Evolutionary conservation across 495 filamentous ascomycete species (phyloP).

Genomic region (Lindgomyces ingoldianus): DNA sequence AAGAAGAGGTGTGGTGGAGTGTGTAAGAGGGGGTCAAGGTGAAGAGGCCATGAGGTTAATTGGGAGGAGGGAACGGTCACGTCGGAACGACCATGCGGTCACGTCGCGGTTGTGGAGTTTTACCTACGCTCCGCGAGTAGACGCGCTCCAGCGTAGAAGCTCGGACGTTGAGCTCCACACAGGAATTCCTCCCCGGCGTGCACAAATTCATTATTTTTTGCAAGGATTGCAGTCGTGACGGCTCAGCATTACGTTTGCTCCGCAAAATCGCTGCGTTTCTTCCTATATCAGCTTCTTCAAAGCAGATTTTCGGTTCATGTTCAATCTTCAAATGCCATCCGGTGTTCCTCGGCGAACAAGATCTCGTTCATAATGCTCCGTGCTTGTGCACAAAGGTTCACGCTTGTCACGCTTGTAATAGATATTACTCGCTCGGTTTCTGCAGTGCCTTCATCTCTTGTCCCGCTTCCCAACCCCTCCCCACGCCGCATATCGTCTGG

Average conservation of each 20-base stretch:
- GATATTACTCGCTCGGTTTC: conserved; percentile 28
- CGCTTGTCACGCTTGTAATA: conserved; percentile 1
- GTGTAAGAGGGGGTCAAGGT: conserved; percentile 17
- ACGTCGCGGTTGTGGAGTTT: conserved; percentile 7
- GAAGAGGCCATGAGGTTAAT: conserved; percentile 36
- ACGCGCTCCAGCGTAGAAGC: conserved; percentile 9
- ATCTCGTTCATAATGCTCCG: conserved; percentile 7
- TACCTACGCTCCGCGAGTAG: background rate
- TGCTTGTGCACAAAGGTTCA: conserved; percentile 24
- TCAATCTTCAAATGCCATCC: background rate
- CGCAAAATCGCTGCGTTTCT: background rate
- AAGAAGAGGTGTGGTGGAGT: conserved; percentile 8
- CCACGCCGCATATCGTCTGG: conserved; percentile 15
- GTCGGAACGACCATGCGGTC: conserved; percentile 23
- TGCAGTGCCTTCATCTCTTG: conserved; percentile 18
- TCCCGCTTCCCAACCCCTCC: conserved; percentile 34
- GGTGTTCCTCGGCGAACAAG: background rate
- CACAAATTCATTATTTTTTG: conserved; percentile 12
- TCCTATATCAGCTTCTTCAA: background rate
- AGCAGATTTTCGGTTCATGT: background rate
- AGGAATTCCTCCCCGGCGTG: background rate
- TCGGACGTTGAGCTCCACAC: conserved; percentile 12
- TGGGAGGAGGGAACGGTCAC: conserved; percentile 32
- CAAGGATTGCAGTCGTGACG: no score
- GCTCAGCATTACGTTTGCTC: background rate